Evolutionary conservation across 2,329 filamentous ascomycete genomes (phyloP), one percentile per base, ranked within the genome.

Genomic region (Calonectria pauciramosa): DNA sequence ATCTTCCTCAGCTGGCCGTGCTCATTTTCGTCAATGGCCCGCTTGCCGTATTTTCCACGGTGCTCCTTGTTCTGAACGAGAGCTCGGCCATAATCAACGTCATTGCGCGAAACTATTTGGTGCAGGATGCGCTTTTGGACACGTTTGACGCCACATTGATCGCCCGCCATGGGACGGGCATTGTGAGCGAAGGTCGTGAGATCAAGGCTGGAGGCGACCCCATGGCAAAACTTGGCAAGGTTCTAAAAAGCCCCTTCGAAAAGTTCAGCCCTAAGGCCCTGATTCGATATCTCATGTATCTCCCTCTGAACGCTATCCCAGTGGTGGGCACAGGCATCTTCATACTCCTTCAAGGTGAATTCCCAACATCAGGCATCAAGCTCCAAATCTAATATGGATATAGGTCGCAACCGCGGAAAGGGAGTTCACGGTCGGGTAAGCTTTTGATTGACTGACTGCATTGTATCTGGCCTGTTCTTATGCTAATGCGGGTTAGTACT

Each of bases 231-330:
- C 84, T 93, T 2, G 91, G 91, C 28, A 91, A 89, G 77, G 85
- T 91, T 10, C 77, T 92, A 69, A 92, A 91, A 83, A 89, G 80
- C 60, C 91, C 91, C 0, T 91, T 93, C 77, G 85, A 88, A 28
- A 88, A 87, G 75, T 91, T 91, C 79, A 89, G 89, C 34, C 88
- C 89, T 34, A 91, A 88, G 80, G 92, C 93, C 10, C 85, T 98
- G 56, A 86, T 98, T 49, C 89, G 95, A 75, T 96, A 96, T 81
- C 83, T 98, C 76, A 91, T 98, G 86, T 97, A 97, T 83, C 88
- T 98, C 52, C 96, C 96, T 14, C 89, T 99, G 75, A 99, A 98
- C 87, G 96, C 98, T 83, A 96, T 99, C 68, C 96, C 96, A 0
- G 90, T 98, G 0, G 91, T 98, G 23, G 96, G 96, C 8, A 98